Evolutionary conservation across 2,329 filamentous ascomycete genomes (phyloP), one percentile per base, ranked within the genome.

Genomic region (Elsinoe perseae): DNA sequence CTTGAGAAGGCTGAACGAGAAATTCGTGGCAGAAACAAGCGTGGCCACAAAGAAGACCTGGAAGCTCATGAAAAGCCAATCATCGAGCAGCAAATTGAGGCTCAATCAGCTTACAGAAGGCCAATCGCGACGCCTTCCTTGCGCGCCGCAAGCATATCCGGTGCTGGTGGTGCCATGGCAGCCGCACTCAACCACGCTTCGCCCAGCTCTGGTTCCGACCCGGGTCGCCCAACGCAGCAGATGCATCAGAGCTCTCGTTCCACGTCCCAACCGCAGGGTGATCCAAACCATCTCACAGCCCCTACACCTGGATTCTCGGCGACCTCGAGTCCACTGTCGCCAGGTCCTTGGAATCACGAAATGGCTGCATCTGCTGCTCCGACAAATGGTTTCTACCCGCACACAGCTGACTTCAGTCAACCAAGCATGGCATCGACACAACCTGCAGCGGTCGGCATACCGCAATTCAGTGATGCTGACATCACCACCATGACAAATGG

Each of bases 1-100:
- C 84, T 97, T 44, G 92, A 97, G 58, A 95, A 91, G 69, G 82
- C 89, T 0, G 92, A 97, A 67, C 89, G 86, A 65, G 92, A 97
- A 53, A 82, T 87, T 32, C 80, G 85, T 23, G 84, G 82, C 4
- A 82, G 88, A 58, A 83, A 89, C 57, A 97, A 97, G 76, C 83
- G 92, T 59, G 66, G 61, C 6, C 57, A 68, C 23, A 65, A 68
- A 50, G 64, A 66, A 44, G 68, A 66, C 25, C 16, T 23, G 20
- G 66, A 67, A 57, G 66, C 63, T 6, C 54, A 40, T 16, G 34
- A 52, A 2, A 52, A 46, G 27, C 18, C 23, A 27, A 56, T 67
- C 36, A 66, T 69, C 53, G 67, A 69, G 54, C 67, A 70, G 43
- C 68, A 70, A 53, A 64, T 66, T 52, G 67, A 69, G 57, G 68